Percentiles rank a stretch among this genome's conserved stretches.
These are phyloP conservation scores for Kuraishia hungarica DNA, from an alignment of 805 yeast genomes.

Conservation along the genomic window DNA sequence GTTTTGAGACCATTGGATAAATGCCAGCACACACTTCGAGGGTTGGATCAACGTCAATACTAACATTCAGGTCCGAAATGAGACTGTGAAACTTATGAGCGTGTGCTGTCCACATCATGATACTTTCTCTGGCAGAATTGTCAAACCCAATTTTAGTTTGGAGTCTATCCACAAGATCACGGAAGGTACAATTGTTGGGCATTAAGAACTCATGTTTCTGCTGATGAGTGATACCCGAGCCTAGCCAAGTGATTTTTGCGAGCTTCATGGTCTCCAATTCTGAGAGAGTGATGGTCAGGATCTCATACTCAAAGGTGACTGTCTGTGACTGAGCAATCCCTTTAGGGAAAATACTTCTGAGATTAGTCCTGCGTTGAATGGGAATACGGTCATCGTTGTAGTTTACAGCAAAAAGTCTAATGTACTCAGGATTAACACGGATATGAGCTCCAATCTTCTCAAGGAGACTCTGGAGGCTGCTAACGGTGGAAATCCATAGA, in stretches of 20 bases:
- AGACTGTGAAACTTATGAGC: slow-evolving; percentile 20
- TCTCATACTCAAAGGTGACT: slow-evolving; percentile 57
- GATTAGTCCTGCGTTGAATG: slow-evolving; percentile 26
- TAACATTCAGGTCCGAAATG: slow-evolving; percentile 24
- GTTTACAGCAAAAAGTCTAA: slow-evolving; percentile 58
- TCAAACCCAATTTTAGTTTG: slow-evolving; percentile 45
- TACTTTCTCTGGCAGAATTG: slow-evolving; percentile 33
- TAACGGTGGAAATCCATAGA: slow-evolving; percentile 61
- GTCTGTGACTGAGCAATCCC: slow-evolving; percentile 34
- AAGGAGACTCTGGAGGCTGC: slow-evolving; percentile 52
- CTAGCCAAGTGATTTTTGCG: slow-evolving; percentile 63
- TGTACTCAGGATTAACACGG: slow-evolving; percentile 44
- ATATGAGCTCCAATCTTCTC: slow-evolving; percentile 47
- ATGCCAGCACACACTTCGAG: slow-evolving; percentile 36
- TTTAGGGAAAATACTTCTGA: slow-evolving; percentile 26
- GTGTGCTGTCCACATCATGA: slow-evolving; percentile 51
- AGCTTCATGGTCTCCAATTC: slow-evolving; percentile 73
- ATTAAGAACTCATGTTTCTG: slow-evolving; percentile 63
- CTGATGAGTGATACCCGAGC: slow-evolving; percentile 61
- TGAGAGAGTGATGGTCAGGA: slow-evolving; percentile 61
- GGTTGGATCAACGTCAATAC: slow-evolving; percentile 29
- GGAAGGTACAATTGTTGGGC: slow-evolving; percentile 51
- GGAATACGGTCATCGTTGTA: slow-evolving; percentile 52
- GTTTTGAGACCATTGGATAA: slow-evolving; percentile 30
- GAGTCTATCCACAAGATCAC: slow-evolving; percentile 45